Evolutionary conservation across 768 basidiomycete genomes (phyloP).

Genomic region (Agaricus subrufescens): DNA sequence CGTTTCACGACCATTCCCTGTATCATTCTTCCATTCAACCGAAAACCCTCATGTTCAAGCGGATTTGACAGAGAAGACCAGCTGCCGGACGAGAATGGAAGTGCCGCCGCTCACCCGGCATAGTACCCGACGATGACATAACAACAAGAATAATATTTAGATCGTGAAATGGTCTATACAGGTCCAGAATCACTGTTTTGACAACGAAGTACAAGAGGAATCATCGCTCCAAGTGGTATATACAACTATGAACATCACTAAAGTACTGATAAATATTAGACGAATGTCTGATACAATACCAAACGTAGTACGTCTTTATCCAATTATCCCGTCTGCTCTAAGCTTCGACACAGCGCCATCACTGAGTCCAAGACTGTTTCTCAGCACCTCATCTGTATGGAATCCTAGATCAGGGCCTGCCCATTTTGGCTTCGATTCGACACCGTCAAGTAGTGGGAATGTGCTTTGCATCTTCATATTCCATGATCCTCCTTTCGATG

Average conservation of each 20-base stretch:
- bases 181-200: too few relatives aligned
- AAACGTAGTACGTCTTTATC: conserved; percentile 13
- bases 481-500: conserved; percentile 35
- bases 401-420: conserved; percentile 65
- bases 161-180: too few relatives aligned
- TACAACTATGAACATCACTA: neutral
- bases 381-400: conserved; percentile 50
- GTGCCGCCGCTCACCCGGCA: too few relatives aligned
- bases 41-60: too few relatives aligned
- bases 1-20: too few relatives aligned
- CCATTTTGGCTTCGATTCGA: conserved; percentile 55
- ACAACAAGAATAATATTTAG: too few relatives aligned
- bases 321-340: conserved; percentile 37
- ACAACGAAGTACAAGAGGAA: too few relatives aligned
- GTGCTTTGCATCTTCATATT: conserved; percentile 64
- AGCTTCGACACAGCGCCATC: conserved; percentile 32
- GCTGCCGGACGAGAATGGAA: too few relatives aligned
- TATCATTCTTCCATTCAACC: too few relatives aligned
- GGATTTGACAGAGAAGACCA: too few relatives aligned
- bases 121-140: too few relatives aligned
- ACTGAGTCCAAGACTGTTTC: conserved; percentile 35
- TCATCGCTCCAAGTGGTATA: too few relatives aligned
- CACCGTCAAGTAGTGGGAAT: conserved; percentile 59
- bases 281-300: neutral
- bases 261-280: neutral